phyloP scores from a whole-genome alignment of 2,329 filamentous ascomycete genomes.

The Ceratocystis cubensis region DNA sequence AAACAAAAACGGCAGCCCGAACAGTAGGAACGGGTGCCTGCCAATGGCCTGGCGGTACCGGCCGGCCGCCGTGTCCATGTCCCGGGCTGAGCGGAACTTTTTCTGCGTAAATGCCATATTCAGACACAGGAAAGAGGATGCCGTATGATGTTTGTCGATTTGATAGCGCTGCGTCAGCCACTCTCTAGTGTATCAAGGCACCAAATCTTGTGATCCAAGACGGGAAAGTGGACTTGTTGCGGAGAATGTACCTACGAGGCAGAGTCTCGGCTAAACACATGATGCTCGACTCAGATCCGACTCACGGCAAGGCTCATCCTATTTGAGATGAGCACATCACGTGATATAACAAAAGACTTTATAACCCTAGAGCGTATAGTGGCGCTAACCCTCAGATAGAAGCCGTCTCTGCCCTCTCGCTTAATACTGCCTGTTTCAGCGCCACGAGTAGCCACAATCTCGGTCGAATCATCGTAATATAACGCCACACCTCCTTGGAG shows the following conservation, averaged over 20 bases:
- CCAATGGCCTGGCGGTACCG: slow-evolving; percentile 64
- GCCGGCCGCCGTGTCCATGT: slow-evolving; percentile 56
- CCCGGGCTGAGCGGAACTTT: slow-evolving; percentile 36
- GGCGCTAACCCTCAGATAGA: not conserved
- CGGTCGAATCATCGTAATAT: not conserved
- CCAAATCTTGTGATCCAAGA: not conserved
- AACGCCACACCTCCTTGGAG: not conserved
- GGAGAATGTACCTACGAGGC: too few species aligned
- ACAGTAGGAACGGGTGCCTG: slow-evolving; percentile 77
- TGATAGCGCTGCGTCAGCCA: too few species aligned
- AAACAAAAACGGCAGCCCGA: slow-evolving; percentile 82
- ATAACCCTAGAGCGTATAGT: not conserved
- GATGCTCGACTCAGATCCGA: too few species aligned
- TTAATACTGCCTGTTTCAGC: not conserved
- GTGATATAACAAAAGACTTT: not conserved
- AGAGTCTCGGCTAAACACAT: too few species aligned
- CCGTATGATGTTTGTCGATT: not conserved
- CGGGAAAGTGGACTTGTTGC: not conserved
- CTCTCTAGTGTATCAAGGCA: not conserved
- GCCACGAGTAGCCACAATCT: not conserved
- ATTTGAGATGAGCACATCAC: not conserved
- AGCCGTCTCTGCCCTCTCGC: not conserved
- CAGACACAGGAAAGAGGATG: not conserved
- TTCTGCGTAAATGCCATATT: slow-evolving; percentile 17
- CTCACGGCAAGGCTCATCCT: not conserved